Evolutionary conservation across 805 yeast genomes (phyloP).

Genomic region (Starmerella vaccinii): DNA sequence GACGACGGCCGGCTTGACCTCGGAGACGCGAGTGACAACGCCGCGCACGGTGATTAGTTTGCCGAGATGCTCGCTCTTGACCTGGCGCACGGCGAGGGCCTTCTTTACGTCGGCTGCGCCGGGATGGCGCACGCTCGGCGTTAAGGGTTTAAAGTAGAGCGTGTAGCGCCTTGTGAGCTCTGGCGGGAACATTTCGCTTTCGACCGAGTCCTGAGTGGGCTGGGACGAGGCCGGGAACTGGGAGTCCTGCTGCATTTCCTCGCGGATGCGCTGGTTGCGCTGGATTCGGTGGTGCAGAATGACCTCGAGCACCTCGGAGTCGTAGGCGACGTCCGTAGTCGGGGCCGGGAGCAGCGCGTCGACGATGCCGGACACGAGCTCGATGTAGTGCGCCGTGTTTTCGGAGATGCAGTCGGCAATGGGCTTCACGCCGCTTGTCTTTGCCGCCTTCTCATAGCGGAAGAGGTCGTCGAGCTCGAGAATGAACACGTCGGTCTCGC

Average conservation of each 20-base stretch:
- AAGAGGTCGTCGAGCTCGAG: slow-evolving; percentile 80
- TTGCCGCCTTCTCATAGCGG: slow-evolving; percentile 46
- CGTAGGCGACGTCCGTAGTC: slow-evolving; percentile 64
- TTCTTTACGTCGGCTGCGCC: slow-evolving; percentile 13
- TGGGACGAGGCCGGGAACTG: slow-evolving; percentile 5
- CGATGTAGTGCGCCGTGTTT: slow-evolving; percentile 71
- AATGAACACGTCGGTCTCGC: slow-evolving; percentile 57
- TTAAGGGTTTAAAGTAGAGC: slow-evolving; percentile 74
- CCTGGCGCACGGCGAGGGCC: slow-evolving; percentile 77
- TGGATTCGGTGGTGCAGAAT: slow-evolving; percentile 80
- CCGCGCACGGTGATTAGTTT: slow-evolving; percentile 84
- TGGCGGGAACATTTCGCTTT: slow-evolving; percentile 55
- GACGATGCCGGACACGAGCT: slow-evolving; percentile 60
- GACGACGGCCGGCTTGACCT: slow-evolving; percentile 82
- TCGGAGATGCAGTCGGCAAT: slow-evolving; percentile 52
- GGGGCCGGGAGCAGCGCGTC: slow-evolving; percentile 83
- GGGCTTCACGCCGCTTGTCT: slow-evolving; percentile 30
- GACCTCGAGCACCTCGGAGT: slow-evolving; percentile 87
- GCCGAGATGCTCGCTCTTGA: slow-evolving; percentile 75
- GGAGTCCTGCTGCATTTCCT: slow-evolving; percentile 42
- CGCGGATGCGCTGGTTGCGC: slow-evolving; percentile 63
- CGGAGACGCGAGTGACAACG: slow-evolving; percentile 88
- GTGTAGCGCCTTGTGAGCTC: slow-evolving; percentile 77
- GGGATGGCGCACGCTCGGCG: slow-evolving; percentile 30
- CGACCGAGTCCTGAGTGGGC: slow-evolving; percentile 13